These are phyloP conservation scores for Dichotomocladium elegans DNA, from an alignment of 371 early-diverging fungal genomes.

Conservation along the genomic window DNA sequence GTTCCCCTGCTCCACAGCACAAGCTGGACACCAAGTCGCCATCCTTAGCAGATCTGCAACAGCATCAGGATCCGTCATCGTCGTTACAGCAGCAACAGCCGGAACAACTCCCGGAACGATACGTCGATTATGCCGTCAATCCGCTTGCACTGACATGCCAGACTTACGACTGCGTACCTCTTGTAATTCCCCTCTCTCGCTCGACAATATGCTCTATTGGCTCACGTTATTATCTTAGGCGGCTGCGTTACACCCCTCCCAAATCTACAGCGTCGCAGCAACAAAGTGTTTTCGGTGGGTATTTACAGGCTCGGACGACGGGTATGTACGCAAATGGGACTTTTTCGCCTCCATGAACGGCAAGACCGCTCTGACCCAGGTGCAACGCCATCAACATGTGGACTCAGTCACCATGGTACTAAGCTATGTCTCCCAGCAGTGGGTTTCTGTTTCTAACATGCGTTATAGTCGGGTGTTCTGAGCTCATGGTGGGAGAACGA, in stretches of 20 bases:
- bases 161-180: constrained; percentile 56
- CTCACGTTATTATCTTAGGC: constrained; percentile 36
- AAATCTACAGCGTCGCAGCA: constrained; percentile 71
- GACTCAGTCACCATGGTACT: constrained; percentile 81
- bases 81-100: no score
- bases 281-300: constrained; percentile 89
- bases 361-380: constrained; percentile 74
- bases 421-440: neutral
- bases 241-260: constrained; percentile 71
- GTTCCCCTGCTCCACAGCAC: constrained; percentile 13
- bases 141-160: constrained; percentile 39
- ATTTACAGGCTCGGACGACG: constrained; percentile 92
- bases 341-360: constrained; percentile 87
- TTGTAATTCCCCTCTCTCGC: constrained; percentile 22
- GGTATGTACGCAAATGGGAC: constrained; percentile 91
- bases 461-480: constrained; percentile 70
- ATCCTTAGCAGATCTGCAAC: neutral
- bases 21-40: no score
- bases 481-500: constrained; percentile 93
- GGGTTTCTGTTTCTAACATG: neutral
- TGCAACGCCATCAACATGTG: constrained; percentile 79
- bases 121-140: constrained; percentile 29
- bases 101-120: constrained; percentile 22
- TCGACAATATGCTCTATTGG: neutral
- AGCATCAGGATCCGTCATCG: neutral